phyloP scores from a whole-genome alignment of 108 stramenopile genomes.

The Cyclotella choctawhatcheeana region DNA sequence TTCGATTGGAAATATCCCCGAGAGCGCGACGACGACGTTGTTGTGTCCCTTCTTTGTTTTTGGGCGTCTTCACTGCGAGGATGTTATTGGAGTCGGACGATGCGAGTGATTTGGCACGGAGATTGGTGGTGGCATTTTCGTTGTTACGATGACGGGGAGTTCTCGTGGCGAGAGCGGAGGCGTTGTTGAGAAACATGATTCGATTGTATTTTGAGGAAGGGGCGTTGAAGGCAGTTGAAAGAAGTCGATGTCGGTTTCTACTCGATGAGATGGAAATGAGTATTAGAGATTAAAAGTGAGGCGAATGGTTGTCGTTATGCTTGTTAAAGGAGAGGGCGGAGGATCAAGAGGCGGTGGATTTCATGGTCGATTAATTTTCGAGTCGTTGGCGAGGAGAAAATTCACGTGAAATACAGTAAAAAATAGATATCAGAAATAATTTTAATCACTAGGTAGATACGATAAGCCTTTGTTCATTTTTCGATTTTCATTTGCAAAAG shows the following conservation, averaged over 20 bases:
- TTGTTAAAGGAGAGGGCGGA: not conserved
- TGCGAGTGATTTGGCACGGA: constrained; percentile 10
- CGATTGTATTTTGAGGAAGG: not conserved
- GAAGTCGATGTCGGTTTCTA: not conserved
- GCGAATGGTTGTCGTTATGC: too few relatives aligned
- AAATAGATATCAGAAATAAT: not conserved
- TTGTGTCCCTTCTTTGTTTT: constrained; percentile 10
- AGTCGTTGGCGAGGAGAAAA: not conserved
- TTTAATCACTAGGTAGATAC: too few relatives aligned
- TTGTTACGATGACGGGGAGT: constrained; percentile 18
- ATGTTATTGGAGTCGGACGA: constrained; percentile 1
- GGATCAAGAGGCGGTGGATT: not conserved
- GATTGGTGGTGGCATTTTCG: constrained; percentile 25
- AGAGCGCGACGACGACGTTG: constrained; percentile 48
- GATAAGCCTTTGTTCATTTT: not conserved
- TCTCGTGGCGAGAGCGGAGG: constrained; percentile 14
- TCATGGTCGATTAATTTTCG: not conserved
- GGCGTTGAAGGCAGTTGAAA: not conserved
- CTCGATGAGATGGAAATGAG: too few relatives aligned
- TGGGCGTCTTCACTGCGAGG: constrained; percentile 10
- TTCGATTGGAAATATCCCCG: constrained; percentile 50
- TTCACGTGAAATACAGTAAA: not conserved
- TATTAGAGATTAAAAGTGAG: too few relatives aligned
- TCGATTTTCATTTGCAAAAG: not conserved
- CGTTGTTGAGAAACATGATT: constrained; percentile 45